Evolutionary conservation across 345 rosid genomes (phyloP).

Genomic region (Euphorbia peplus): DNA sequence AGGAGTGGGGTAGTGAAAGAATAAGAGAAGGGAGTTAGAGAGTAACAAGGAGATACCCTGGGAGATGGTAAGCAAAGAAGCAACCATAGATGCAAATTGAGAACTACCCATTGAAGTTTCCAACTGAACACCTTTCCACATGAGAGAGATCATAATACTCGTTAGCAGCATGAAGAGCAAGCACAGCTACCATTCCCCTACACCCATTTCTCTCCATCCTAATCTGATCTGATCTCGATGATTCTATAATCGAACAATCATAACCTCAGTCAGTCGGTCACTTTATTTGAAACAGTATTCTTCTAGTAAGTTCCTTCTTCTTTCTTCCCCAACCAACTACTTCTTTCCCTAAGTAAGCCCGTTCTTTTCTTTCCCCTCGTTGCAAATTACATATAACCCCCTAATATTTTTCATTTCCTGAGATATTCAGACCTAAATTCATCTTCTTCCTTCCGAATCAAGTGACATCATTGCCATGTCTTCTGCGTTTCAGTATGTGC

Average conservation of each 20-base stretch:
- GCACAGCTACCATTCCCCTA: slow-evolving; percentile 67
- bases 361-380: not conserved
- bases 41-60: slow-evolving; percentile 78
- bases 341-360: too few relatives aligned
- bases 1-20: slow-evolving; percentile 54
- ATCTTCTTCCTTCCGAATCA: too few relatives aligned
- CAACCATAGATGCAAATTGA: slow-evolving; percentile 76
- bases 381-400: not conserved
- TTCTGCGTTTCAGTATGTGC: not conserved
- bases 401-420: not conserved
- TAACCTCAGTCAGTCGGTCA: too few relatives aligned
- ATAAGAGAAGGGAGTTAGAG: slow-evolving; percentile 59
- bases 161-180: slow-evolving; percentile 63
- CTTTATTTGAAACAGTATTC: not conserved
- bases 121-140: slow-evolving; percentile 90
- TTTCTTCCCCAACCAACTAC: not conserved
- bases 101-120: slow-evolving; percentile 88
- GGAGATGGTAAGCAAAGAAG: slow-evolving; percentile 67
- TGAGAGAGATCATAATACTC: slow-evolving; percentile 85
- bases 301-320: not conserved
- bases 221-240: too few relatives aligned
- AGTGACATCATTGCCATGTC: not conserved
- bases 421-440: not conserved
- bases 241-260: too few relatives aligned
- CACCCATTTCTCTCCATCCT: too few relatives aligned